These are phyloP conservation scores for Candida insectorum DNA, from an alignment of 805 yeast species.

Conservation along the genomic window DNA sequence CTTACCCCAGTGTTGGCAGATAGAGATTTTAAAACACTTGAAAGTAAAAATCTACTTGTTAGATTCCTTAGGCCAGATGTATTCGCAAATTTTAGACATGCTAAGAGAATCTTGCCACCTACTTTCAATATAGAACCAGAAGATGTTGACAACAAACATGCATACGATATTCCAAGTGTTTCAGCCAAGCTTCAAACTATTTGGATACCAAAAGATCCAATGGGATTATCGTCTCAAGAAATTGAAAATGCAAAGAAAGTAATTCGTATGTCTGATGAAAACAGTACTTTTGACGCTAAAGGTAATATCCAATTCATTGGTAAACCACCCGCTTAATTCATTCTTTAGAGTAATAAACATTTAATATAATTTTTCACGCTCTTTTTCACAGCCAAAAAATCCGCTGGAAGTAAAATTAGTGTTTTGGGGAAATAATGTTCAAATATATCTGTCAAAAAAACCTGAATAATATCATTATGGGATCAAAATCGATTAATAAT, in stretches of 20 bases:
- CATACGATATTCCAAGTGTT: constrained; percentile 76
- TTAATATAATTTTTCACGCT: too few species aligned
- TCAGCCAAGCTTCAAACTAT: constrained; percentile 66
- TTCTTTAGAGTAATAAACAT: neutral
- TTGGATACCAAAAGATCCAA: constrained; percentile 90
- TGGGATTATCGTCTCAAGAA: constrained; percentile 69
- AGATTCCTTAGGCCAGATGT: constrained; percentile 58
- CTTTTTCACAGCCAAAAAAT: too few species aligned
- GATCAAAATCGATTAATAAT: neutral
- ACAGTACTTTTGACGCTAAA: constrained; percentile 49
- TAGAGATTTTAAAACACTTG: constrained; percentile 44
- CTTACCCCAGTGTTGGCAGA: constrained; percentile 66
- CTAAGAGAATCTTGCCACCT: constrained; percentile 32
- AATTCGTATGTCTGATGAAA: constrained; percentile 64
- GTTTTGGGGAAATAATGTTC: too few species aligned
- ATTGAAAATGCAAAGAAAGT: constrained; percentile 53
- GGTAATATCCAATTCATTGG: constrained; percentile 32
- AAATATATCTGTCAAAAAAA: too few species aligned
- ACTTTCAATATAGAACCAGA: constrained; percentile 32
- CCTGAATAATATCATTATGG: too few species aligned
- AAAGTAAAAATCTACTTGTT: constrained; percentile 42
- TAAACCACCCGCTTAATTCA: constrained; percentile 16
- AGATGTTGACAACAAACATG: constrained; percentile 48
- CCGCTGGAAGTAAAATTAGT: too few species aligned
- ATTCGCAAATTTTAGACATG: constrained; percentile 44